A percentile compares a stretch with the other conserved stretches of the same genome.
Evolutionary conservation across 2,329 filamentous ascomycete species (phyloP).

Genomic region (Ceratocystis harringtonii): DNA sequence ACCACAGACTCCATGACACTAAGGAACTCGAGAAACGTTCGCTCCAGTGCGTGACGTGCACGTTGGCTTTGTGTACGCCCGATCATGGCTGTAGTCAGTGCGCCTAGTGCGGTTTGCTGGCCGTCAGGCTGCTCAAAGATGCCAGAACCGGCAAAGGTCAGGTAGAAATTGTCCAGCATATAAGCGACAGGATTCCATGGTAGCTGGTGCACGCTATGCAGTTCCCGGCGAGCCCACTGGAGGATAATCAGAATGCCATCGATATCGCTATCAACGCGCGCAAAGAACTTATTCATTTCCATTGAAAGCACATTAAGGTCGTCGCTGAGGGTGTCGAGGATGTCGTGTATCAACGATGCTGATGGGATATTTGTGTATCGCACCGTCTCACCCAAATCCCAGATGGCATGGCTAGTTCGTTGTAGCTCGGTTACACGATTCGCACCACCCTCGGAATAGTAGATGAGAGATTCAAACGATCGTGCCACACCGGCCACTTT

Average conservation of each 20-base stretch:
- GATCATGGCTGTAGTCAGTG: conserved; percentile 56
- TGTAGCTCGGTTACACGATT: conserved; percentile 76
- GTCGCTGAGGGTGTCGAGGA: conserved; percentile 74
- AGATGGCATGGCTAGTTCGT: conserved; percentile 82
- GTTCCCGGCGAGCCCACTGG: conserved; percentile 86
- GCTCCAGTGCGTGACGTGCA: conserved; percentile 64
- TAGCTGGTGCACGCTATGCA: conserved; percentile 50
- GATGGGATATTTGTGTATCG: conserved; percentile 82
- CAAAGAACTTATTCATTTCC: conserved; percentile 83
- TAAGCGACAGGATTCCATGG: conserved; percentile 46
- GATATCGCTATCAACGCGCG: conserved; percentile 83
- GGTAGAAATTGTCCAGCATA: conserved; percentile 72
- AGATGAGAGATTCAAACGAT: conserved; percentile 85
- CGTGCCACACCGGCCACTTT: conserved; percentile 82
- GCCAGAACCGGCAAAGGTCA: conserved; percentile 50
- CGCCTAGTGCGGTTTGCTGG: conserved; percentile 52
- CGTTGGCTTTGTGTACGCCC: conserved; percentile 69
- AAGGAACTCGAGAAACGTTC: conserved; percentile 79
- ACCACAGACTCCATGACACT: conserved; percentile 80
- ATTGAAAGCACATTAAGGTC: conserved; percentile 70
- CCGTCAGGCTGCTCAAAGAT: conserved; percentile 40
- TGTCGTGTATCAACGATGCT: conserved; percentile 68
- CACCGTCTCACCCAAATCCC: conserved; percentile 86
- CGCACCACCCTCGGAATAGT: conserved; percentile 81
- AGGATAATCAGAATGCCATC: conserved; percentile 86